These are phyloP conservation scores for Metschnikowia similis DNA, from an alignment of 805 yeast species.

Conservation along the genomic window DNA sequence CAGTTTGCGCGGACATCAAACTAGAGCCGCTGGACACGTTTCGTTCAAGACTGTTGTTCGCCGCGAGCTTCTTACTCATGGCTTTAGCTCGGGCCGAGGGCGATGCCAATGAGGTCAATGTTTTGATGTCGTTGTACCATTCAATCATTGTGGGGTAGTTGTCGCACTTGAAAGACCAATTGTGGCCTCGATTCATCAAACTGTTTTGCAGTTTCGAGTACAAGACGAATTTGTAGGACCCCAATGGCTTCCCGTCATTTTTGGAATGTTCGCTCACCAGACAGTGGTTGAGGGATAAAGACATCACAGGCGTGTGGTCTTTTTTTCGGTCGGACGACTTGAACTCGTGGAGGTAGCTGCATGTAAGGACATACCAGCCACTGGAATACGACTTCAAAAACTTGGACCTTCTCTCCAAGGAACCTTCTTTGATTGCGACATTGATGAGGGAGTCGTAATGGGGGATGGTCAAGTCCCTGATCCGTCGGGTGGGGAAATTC, in stretches of 20 bases:
- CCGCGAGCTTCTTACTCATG: conserved; percentile 22
- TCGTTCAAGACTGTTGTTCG: conserved; percentile 6
- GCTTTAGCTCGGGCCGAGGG: conserved; percentile 53
- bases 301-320: conserved; percentile 80
- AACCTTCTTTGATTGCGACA: conserved; percentile 63
- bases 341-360: conserved; percentile 86
- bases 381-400: conserved; percentile 85
- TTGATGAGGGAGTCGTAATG: conserved; percentile 69
- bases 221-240: conserved; percentile 72
- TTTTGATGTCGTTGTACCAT: conserved; percentile 80
- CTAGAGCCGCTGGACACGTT: conserved; percentile 14
- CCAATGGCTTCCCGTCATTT: conserved; percentile 54
- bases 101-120: conserved; percentile 58
- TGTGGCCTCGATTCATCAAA: conserved; percentile 74
- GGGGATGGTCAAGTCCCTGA: conserved; percentile 56
- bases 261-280: conserved; percentile 78
- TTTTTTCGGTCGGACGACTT: conserved; percentile 75
- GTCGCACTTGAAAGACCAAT: conserved; percentile 93
- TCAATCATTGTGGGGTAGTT: conserved; percentile 71
- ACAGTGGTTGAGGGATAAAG: conserved; percentile 74
- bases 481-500: conserved; percentile 32
- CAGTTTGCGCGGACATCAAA: conserved; percentile 10
- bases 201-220: conserved; percentile 69
- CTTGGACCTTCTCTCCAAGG: conserved; percentile 85
- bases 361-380: conserved; percentile 89